Base-by-base conservation (phyloP, 352 stramenopile species). In the Globisporangium heterothallicum region DNA sequence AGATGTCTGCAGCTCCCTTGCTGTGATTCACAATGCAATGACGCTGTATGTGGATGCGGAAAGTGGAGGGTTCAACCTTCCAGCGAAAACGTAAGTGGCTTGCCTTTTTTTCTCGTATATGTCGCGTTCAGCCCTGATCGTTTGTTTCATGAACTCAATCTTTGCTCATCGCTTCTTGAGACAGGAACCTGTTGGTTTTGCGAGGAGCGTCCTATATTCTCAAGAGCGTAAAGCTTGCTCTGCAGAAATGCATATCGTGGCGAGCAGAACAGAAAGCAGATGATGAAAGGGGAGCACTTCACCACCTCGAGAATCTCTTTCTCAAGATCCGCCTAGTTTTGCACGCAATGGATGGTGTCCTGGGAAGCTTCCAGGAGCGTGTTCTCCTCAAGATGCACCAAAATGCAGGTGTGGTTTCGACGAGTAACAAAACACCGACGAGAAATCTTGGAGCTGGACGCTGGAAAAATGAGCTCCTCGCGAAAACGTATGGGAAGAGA, bases 301-400 rank as follows among this genome's bases (percentile, higher is more conserved):
- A 25, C 0, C 61, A 91, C 47, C 59, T 91, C 7, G 58, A 73
- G 32, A 40, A 60, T 13, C 54, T 88, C 9, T 68, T 91, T 26
- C 61, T 68, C 42, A 53, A 49, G 12, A 59, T 59, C 2, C 42
- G 73, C 32, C 44, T 40, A n/a, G 56, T 86, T 41, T 45, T 68
- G 3, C 2, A 24, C 6, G 63, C 63, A 4, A 75, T 88, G 64
- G 66, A 81, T 19, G 41, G 29, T 0, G 61, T 82, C 13, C 58
- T 66, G n/a, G 49, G 44, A 7, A 69, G 62, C 6, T 91, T 84
- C 34, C 75, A 88, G 43, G 78, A 91, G 36, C 66, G 73, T 10
- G 66, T 88, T 0, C 50, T 83, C 40, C 32, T 91, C 22, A 87
- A 86, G 52, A 85, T 91, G 69, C 80, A 91, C 53, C 52, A 42